phyloP scores from a whole-genome alignment of 129 eudicot species.

The Flaveria brownii region DNA sequence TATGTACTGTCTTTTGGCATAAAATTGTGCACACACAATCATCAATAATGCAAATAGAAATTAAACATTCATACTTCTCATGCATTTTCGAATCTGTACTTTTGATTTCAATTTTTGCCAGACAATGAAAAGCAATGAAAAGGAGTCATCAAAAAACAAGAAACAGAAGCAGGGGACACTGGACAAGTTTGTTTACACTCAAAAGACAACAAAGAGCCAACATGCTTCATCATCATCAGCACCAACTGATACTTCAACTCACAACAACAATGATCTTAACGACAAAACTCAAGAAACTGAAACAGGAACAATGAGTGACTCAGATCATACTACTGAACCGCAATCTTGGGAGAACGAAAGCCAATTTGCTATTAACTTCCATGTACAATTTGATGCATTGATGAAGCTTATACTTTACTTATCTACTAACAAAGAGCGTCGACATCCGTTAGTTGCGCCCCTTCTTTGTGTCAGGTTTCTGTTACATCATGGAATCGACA shows the following conservation, averaged over 20 bases:
- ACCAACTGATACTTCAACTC: not conserved
- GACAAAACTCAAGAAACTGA: not conserved
- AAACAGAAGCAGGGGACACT: constrained; percentile 15
- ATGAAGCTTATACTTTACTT: not conserved
- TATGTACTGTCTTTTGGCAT: not conserved
- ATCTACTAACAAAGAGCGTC: not conserved
- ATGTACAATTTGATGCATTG: not conserved
- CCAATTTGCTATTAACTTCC: not conserved
- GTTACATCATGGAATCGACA: constrained; percentile 4
- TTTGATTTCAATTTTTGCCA: not conserved
- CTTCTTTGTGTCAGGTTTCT: not conserved
- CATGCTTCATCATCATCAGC: not conserved
- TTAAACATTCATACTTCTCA: not conserved
- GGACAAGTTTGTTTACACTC: not conserved
- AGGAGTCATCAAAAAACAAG: constrained; percentile 16
- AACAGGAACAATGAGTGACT: not conserved
- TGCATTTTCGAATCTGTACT: not conserved
- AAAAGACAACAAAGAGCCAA: constrained; percentile 5
- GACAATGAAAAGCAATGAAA: constrained; percentile 1
- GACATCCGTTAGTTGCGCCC: not conserved
- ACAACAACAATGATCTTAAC: not conserved
- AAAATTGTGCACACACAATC: not conserved
- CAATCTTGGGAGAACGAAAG: constrained; percentile 7
- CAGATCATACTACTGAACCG: not conserved
- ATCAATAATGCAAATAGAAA: too few species aligned